Conservation (phyloP, 768 basidiomycete species). For the Peribolospora baueri region DNA sequence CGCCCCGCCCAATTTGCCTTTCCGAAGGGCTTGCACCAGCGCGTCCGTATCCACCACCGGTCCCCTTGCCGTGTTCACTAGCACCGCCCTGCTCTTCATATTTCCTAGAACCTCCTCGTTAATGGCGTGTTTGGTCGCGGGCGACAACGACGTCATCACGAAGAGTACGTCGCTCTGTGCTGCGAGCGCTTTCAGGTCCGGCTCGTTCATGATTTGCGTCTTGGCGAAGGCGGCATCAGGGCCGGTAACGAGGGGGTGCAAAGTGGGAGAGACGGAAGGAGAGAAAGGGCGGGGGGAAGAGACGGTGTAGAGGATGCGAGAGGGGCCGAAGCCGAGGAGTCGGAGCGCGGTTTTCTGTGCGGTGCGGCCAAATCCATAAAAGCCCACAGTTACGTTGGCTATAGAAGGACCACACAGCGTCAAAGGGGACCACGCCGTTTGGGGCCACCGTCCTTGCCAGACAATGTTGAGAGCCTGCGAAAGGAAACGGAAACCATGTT, state of each 20-base stretch:
- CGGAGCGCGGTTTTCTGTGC: constrained; percentile 59
- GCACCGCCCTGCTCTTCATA: constrained; percentile 64
- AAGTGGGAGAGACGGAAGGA: constrained; percentile 5
- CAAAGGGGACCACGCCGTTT: constrained; percentile 55
- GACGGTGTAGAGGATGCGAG: constrained; percentile 42
- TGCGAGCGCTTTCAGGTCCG: constrained; percentile 38
- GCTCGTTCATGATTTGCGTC: constrained; percentile 5
- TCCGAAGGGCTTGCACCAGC: constrained; percentile 48
- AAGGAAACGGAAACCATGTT: neutral
- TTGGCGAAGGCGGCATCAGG: neutral
- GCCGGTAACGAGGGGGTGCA: neutral
- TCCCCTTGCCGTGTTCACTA: constrained; percentile 70
- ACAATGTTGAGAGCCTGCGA: neutral
- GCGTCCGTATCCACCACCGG: constrained; percentile 76
- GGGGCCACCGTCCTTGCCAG: constrained; percentile 40
- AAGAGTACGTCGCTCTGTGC: constrained; percentile 59
- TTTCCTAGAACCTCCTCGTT: constrained; percentile 41
- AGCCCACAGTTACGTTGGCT: constrained; percentile 43
- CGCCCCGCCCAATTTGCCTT: constrained; percentile 69
- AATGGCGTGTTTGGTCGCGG: constrained; percentile 47
- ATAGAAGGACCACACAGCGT: neutral
- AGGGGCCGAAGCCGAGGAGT: constrained; percentile 59
- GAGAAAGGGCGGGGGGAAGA: constrained; percentile 21
- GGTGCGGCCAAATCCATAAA: constrained; percentile 88
- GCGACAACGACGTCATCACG: constrained; percentile 30